A percentile compares a stretch with the other conserved stretches of the same genome.
Conservation (phyloP, 768 basidiomycete species). For the Boletus reticulatus region DNA sequence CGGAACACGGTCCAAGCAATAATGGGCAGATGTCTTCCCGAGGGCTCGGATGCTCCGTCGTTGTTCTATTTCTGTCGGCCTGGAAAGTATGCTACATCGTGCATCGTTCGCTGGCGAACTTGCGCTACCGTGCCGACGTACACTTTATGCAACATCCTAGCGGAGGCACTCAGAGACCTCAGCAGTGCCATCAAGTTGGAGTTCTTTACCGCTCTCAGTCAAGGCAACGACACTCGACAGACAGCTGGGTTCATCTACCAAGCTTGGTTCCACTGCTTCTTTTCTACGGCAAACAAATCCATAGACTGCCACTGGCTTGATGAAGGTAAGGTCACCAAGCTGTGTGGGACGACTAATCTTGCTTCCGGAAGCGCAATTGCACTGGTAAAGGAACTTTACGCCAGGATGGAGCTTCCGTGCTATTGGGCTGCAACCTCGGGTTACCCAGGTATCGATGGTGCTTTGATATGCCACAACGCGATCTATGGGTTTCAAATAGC, state of each 20-base stretch:
- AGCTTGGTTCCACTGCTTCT: not conserved
- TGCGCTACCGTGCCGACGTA: not conserved
- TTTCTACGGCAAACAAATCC: not conserved
- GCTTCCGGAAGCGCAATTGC: too few relatives aligned
- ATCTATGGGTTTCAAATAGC: too few relatives aligned
- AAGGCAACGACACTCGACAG: not conserved
- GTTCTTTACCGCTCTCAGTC: not conserved
- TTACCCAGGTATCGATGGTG: too few relatives aligned
- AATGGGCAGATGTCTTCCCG: too few relatives aligned
- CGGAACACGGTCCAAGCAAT: too few relatives aligned
- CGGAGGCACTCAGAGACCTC: not conserved
- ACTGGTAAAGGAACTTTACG: too few relatives aligned
- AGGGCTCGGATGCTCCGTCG: not conserved
- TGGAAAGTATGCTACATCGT: accelerated
- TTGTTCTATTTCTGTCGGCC: not conserved
- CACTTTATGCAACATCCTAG: not conserved
- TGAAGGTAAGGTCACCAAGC: not conserved
- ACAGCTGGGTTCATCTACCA: not conserved
- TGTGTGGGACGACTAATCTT: not conserved
- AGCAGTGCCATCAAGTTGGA: not conserved
- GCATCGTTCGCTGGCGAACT: accelerated
- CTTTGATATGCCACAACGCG: too few relatives aligned
- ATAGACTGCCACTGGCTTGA: not conserved
- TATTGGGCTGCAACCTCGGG: too few relatives aligned
- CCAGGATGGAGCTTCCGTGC: too few relatives aligned